Base-by-base conservation (phyloP, 2,329 filamentous ascomycete species). In the Aspergillus pseudotamarii region DNA sequence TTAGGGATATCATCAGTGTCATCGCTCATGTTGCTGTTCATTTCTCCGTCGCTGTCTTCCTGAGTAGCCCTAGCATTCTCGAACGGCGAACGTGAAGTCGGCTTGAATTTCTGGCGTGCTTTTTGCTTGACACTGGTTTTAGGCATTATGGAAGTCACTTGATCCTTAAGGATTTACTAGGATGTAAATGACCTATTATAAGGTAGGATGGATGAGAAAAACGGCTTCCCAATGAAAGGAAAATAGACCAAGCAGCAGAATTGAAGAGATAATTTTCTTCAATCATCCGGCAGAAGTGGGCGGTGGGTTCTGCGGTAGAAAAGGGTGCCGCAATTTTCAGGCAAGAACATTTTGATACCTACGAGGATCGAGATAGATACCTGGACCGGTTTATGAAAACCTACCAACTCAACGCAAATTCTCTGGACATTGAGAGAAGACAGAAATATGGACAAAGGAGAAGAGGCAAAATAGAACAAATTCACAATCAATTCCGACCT, bases 1-100 rank as follows among this genome's bases (percentile, higher is more conserved):
- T 91, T 89, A 60, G 81, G 72, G 14, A 77, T 69, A 3, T 74
- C 67, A 19, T 64, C 60, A 23, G 72, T 71, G 21, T 69, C 69
- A 3, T 63, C 66, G 43, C 64, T 70, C 1, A 67, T 67, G 21
- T 73, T 70, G 32, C 70, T 70, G 21, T 69, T 68, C 67, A 74
- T 69, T 19, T 75, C 70, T 53, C 71, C 63, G 43, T 71, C 68
- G 34, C 69, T 66, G 60, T 71, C 69, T 32, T 65, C 62, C 8
- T 68, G 65, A 56, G 59, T 61, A 55, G 64, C 57, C 21, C 68
- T 63, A 59, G 59, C 61, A 38, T 64, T 68, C 55, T 76, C 70
- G 34, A 72, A 69, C 26, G 69, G 64, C 61, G 71, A 69, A 59
- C 59, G 63, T 58, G 68, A 63, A 61, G 66, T 62, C 57, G 67